Evolutionary conservation across 306 rosid species (phyloP), one percentile per base, ranked within the genome.

Genomic region (Hippophae tibetana): DNA sequence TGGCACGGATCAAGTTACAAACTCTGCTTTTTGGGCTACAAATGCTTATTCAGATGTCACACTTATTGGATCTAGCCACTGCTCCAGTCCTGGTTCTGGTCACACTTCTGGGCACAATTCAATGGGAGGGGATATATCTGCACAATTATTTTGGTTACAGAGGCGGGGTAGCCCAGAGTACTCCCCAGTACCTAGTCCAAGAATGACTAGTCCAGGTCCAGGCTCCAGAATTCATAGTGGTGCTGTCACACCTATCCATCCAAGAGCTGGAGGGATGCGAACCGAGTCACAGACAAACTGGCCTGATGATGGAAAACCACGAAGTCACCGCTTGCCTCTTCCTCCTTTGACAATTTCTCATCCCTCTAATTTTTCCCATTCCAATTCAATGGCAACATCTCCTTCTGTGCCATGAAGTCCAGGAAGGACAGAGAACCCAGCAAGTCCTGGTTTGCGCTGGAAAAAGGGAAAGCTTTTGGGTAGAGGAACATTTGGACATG

Each of bases 191-290:
- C 87, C 84, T 43, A 81, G 87, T 75, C 80, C 87, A 12, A 76
- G 81, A 75, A 75, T 78, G 87, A 69, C 84, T 57, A 78, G 87
- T 70, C 87, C 87, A 7, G 92, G 99, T 42, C 97, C 97, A 56
- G 86, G 97, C 72, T 93, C 99, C 52, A 93, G 99, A 86, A 86
- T 86, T 75, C 99, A 93, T 57, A 93, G 99, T 60, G 99, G 99
- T 76, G 89, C 97, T 47, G 99, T 93, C 76, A 93, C 99, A 60
- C 99, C 99, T 52, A 86, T 77, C 76, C 97, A 93, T 76, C 95
- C 97, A 31, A 82, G 95, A 74, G 94, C 93, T 6, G 95, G 80
- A 51, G 89, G 88, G 64, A 69, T 78, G n/a, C 76, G 71, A 47
- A 62, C 63, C 31, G 97, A 93, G 54, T 74, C 93, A 50, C 99